phyloP scores from a whole-genome alignment of 345 rosid genomes.

The Hibiscus trionum region DNA sequence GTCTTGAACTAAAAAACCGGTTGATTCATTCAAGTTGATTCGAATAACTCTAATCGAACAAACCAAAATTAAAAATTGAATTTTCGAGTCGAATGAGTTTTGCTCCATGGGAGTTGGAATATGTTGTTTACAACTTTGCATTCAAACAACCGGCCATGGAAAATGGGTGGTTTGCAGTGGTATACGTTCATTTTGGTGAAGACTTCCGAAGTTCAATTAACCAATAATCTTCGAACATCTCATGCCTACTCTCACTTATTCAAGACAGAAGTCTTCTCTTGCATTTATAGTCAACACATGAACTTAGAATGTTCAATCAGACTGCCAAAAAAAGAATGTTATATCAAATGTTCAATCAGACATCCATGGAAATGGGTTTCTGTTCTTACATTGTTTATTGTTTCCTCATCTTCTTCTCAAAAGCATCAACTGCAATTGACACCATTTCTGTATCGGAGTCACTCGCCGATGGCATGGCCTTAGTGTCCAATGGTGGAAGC shows the following conservation, averaged over 20 bases:
- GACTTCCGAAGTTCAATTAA: constrained; percentile 10
- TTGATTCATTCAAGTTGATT: too few relatives aligned
- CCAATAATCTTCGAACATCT: not conserved
- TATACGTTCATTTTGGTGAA: constrained; percentile 7
- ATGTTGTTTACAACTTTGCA: too few relatives aligned
- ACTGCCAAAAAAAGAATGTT: too few relatives aligned
- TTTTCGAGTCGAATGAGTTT: too few relatives aligned
- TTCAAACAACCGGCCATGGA: too few relatives aligned
- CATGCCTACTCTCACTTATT: not conserved
- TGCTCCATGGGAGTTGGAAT: too few relatives aligned
- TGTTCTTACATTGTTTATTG: not conserved
- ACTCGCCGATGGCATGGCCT: constrained; percentile 2
- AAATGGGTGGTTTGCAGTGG: too few relatives aligned
- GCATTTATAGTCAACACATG: not conserved
- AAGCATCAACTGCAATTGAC: not conserved
- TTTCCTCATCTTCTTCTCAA: constrained; percentile 10
- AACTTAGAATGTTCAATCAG: not conserved
- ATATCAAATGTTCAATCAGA: not conserved
- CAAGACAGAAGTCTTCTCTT: not conserved
- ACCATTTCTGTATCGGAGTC: constrained; percentile 4
- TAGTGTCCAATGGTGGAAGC: too few relatives aligned
- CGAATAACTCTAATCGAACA: too few relatives aligned
- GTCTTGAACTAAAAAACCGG: too few relatives aligned
- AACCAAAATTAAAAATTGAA: too few relatives aligned
- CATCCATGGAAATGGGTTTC: constrained; percentile 1